Evolutionary conservation across 768 basidiomycete genomes (phyloP), one percentile per base, ranked within the genome.

Genomic region (Cystobasidium ongulense): DNA sequence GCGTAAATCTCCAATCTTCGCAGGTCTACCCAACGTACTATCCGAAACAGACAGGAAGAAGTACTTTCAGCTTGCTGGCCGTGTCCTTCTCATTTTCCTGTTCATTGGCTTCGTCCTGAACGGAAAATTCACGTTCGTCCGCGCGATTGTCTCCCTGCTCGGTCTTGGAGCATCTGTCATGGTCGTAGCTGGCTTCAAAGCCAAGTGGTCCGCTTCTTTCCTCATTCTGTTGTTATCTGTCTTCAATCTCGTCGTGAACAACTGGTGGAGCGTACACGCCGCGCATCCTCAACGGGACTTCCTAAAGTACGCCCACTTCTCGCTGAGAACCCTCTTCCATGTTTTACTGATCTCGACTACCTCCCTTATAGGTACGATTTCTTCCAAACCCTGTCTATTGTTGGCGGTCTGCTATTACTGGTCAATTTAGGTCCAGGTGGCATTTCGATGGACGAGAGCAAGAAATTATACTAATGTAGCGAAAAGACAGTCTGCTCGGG

Each of bases 391-490:
- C 85, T 96, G 38, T 96, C 95, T 33, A 99, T 99, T 80, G 94
- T 99, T 57, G 96, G 96, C 75, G 96, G 96, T 57, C 87, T 99
- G 36, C 89, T 99, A 76, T 87, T 98, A 74, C 88, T 99, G 66
- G 95, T 98, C 76, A 98, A 97, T 84, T 93, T 97, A 86, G 96
- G 96, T 79, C 93, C 96, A 64, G 95, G 96, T 74, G 95, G 94
- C 76, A 85, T 98, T 75, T 97, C 94, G 1, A 91, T 98, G 75
- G 96, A 98, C 82, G 94, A 97, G 85, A 97, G 97, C 86, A 99
- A 99, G 86, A 98, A 98, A 86, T 27, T 73, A 35, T 63, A 63
- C 59, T 63, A 41, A 39, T 5, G 3, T 35, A 46, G 36, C 41
- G 7, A 11, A 5, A 27, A 64, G 5, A 15, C 63, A 31, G 23